Conservation (phyloP, 1,284 basidiomycete species). For the Vanrija sp. region DNA sequence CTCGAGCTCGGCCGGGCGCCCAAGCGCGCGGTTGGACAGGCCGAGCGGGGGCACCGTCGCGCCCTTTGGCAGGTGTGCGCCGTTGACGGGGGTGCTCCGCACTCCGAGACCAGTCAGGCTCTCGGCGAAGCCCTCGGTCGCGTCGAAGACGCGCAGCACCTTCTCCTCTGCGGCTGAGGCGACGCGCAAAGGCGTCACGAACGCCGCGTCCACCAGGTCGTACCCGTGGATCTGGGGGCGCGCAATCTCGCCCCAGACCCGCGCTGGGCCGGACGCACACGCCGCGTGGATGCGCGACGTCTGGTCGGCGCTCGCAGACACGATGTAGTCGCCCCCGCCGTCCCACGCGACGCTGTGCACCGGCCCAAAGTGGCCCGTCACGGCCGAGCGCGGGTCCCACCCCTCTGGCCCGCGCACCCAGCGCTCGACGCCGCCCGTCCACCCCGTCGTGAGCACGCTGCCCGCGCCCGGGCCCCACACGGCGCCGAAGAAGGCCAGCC, state of each 20-base stretch:
- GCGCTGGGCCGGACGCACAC: conserved; percentile 24
- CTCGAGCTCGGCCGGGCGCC: conserved; percentile 53
- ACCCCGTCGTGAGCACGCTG: conserved; percentile 79
- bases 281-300: conserved; percentile 79
- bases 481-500: conserved; percentile 84
- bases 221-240: conserved; percentile 94
- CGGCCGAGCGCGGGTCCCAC: conserved; percentile 73
- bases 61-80: conserved; percentile 44
- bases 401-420: conserved; percentile 59
- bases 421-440: conserved; percentile 85
- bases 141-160: conserved; percentile 83
- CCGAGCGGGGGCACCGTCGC: conserved; percentile 74
- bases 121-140: conserved; percentile 70
- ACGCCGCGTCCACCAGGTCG: conserved; percentile 75
- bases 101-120: conserved; percentile 53
- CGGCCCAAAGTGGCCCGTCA: conserved; percentile 72
- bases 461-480: conserved; percentile 57
- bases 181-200: conserved; percentile 70
- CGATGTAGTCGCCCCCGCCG: conserved; percentile 72
- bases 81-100: conserved; percentile 2
- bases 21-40: conserved; percentile 69
- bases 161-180: conserved; percentile 90
- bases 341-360: conserved; percentile 81
- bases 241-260: conserved; percentile 76
- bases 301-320: conserved; percentile 80